Evolutionary conservation across 805 yeast species (phyloP).

Genomic region (Ogataea nonfermentans): DNA sequence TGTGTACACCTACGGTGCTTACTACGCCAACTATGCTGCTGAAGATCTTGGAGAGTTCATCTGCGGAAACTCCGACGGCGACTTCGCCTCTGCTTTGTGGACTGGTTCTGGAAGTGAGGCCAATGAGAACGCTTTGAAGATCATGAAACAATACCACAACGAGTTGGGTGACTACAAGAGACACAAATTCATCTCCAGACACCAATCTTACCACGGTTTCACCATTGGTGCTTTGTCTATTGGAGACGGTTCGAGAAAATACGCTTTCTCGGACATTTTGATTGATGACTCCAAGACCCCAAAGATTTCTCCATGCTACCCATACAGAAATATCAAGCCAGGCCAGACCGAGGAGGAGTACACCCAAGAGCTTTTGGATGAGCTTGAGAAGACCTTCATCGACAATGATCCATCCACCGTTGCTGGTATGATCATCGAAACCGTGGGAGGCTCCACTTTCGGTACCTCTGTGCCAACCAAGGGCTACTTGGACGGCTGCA

Average conservation of each 20-base stretch:
- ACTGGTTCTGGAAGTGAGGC: conserved; percentile 75
- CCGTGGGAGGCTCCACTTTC: conserved; percentile 46
- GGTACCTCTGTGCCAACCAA: conserved; percentile 46
- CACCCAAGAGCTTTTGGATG: conserved; percentile 36
- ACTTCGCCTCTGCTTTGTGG: conserved; percentile 41
- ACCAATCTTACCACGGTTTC: conserved; percentile 48
- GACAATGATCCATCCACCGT: conserved; percentile 45
- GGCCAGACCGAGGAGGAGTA: conserved; percentile 42
- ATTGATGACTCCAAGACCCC: conserved; percentile 26
- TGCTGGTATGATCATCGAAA: conserved; percentile 43
- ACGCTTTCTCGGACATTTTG: conserved; percentile 32
- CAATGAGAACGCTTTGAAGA: conserved; percentile 73
- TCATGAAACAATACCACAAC: conserved; percentile 50
- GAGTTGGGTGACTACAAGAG: conserved; percentile 42
- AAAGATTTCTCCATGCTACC: conserved; percentile 34
- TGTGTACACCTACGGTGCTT: conserved; percentile 37
- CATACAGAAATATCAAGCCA: conserved; percentile 30
- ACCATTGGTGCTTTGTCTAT: conserved; percentile 44
- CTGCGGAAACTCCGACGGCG: conserved; percentile 37
- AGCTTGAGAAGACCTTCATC: conserved; percentile 41
- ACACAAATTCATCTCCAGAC: conserved; percentile 42
- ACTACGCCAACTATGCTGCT: conserved; percentile 38
- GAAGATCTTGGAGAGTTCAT: conserved; percentile 45
- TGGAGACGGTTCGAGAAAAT: conserved; percentile 37
- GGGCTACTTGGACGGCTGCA: conserved; percentile 46